Conservation (phyloP, 2,329 filamentous ascomycete species). For the Dothistroma pini region DNA sequence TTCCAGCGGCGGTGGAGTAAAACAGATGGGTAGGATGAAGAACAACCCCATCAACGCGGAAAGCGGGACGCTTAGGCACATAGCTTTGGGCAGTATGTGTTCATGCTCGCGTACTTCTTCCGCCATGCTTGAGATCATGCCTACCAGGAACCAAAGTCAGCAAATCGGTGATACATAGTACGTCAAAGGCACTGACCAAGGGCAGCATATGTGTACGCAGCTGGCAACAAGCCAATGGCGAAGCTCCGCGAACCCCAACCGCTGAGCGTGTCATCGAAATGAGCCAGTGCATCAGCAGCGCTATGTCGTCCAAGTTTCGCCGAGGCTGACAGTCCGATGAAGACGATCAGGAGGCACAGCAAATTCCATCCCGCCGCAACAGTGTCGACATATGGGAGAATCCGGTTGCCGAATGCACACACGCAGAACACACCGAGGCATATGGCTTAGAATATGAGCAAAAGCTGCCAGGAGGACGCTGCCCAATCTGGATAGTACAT, state of each 20-base stretch:
- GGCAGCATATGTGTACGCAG: constrained; percentile 14
- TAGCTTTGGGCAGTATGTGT: constrained; percentile 51
- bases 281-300: constrained; percentile 48
- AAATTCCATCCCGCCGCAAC: constrained; percentile 53
- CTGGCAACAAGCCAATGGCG: constrained; percentile 59
- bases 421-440: constrained; percentile 63
- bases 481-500: constrained; percentile 55
- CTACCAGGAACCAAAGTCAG: constrained; percentile 41
- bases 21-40: constrained; percentile 55
- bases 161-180: no score
- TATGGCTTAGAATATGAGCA: constrained; percentile 67
- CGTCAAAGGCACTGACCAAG: no score
- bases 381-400: constrained; percentile 61
- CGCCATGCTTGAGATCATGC: constrained; percentile 61
- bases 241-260: constrained; percentile 60
- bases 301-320: constrained; percentile 54
- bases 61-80: constrained; percentile 52
- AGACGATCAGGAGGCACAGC: constrained; percentile 54
- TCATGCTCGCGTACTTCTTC: constrained; percentile 56
- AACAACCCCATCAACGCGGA: constrained; percentile 54
- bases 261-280: constrained; percentile 54
- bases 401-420: constrained; percentile 64
- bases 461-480: constrained; percentile 60
- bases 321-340: constrained; percentile 54
- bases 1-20: constrained; percentile 46